Evolutionary conservation across 129 eudicot species (phyloP).

Genomic region (Scalesia atractyloides): DNA sequence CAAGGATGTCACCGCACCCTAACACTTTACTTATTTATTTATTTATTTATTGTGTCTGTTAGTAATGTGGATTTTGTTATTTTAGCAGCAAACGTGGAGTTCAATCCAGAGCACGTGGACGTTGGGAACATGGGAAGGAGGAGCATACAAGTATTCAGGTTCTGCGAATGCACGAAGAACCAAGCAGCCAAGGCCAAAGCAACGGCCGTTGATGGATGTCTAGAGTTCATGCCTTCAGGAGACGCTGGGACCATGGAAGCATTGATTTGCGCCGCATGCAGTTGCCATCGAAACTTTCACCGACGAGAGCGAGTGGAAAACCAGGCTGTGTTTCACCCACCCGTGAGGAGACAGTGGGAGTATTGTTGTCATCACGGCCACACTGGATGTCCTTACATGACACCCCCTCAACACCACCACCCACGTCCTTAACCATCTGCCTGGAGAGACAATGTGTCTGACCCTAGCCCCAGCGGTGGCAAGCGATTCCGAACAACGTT

Average conservation of each 20-base stretch:
- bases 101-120: background rate
- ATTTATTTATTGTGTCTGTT: no score
- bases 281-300: slow-evolving; percentile 67
- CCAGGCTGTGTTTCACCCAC: slow-evolving; percentile 55
- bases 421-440: slow-evolving; percentile 60
- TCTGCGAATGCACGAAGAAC: slow-evolving; percentile 72
- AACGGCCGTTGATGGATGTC: slow-evolving; percentile 69
- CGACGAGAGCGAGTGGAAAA: background rate
- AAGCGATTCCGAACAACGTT: slow-evolving; percentile 61
- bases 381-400: slow-evolving; percentile 50
- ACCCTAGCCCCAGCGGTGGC: slow-evolving; percentile 26
- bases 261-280: slow-evolving; percentile 65
- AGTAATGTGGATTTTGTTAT: background rate
- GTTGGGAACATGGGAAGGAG: background rate
- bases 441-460: slow-evolving; percentile 49
- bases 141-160: slow-evolving; percentile 26
- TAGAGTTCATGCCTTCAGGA: slow-evolving; percentile 70
- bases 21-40: no score
- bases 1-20: no score
- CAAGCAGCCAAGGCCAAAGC: slow-evolving; percentile 58
- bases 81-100: background rate
- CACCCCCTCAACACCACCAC: slow-evolving; percentile 29
- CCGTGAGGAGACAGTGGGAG: background rate
- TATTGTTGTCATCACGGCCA: slow-evolving; percentile 38
- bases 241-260: slow-evolving; percentile 60